Conservation (phyloP, 306 rosid genomes). For the Cicer pinnatifidum region DNA sequence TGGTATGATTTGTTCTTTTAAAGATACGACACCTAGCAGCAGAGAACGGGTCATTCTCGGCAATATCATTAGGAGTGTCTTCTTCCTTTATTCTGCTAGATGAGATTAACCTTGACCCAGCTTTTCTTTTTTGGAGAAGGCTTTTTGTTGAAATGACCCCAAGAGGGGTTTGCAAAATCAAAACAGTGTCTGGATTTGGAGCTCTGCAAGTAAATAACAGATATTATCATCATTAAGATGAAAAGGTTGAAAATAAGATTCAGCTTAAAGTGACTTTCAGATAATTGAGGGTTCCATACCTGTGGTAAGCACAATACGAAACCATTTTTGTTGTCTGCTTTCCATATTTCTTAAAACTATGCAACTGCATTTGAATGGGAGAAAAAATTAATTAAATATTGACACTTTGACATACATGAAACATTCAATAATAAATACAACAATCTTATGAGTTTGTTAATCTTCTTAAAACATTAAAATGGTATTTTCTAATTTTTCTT, state of each 20-base stretch:
- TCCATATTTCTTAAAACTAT: slow-evolving; percentile 91
- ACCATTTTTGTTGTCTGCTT: slow-evolving; percentile 90
- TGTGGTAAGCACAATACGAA: slow-evolving; percentile 96
- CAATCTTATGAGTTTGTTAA: slow-evolving; percentile 9
- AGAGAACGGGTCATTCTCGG: slow-evolving; percentile 76
- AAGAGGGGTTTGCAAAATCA: slow-evolving; percentile 88
- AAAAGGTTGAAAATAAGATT: slow-evolving; percentile 39
- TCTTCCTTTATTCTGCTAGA: slow-evolving; percentile 66
- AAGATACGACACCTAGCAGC: slow-evolving; percentile 87
- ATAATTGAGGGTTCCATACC: slow-evolving; percentile 60
- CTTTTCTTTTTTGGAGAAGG: slow-evolving; percentile 84
- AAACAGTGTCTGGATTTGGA: slow-evolving; percentile 95
- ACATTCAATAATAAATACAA: slow-evolving; percentile 34
- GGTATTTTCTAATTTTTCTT: background rate
- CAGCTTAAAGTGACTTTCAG: slow-evolving; percentile 25
- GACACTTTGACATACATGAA: slow-evolving; percentile 14
- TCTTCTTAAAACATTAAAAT: slow-evolving; percentile 19
- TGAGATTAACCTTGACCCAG: slow-evolving; percentile 88
- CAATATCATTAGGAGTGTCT: slow-evolving; percentile 62
- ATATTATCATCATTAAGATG: slow-evolving; percentile 45
- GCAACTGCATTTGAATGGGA: slow-evolving; percentile 71
- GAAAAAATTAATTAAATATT: slow-evolving; percentile 35
- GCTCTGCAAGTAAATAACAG: slow-evolving; percentile 67
- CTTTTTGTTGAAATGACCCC: slow-evolving; percentile 92
- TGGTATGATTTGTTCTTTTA: slow-evolving; percentile 69